Base-by-base conservation (phyloP, 768 basidiomycete genomes). In the Cyathus striatus region DNA sequence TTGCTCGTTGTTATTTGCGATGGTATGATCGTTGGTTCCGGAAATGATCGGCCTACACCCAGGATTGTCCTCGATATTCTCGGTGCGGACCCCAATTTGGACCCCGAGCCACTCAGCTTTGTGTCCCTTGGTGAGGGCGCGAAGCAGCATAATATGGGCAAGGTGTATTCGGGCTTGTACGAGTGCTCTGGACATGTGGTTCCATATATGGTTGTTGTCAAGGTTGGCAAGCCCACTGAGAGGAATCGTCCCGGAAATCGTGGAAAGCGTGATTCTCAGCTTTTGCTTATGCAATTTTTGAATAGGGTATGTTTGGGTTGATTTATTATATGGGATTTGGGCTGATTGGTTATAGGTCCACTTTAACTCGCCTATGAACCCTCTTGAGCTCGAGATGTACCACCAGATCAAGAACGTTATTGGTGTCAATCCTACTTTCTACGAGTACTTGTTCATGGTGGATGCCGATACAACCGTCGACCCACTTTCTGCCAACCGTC, bases 321-420 rank as follows among this genome's bases (percentile, higher is more conserved):
- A n/a, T n/a, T n/a, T n/a, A n/a, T n/a, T n/a, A n/a, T n/a, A n/a
- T n/a, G n/a, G n/a, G n/a, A n/a, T n/a, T n/a, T n/a, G n/a, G n/a
- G n/a, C n/a, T n/a, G n/a, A n/a, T n/a, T n/a, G n/a, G n/a, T 27
- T 21, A 5, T 47, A 92, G 90, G 96, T 98, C 35, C 96, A 98
- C 64, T 98, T 95, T 65, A 90, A 94, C 61, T 64, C 90, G 17
- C 85, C 93, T 0, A 98, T 99, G 96, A 90, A 87, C 56, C 96
- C 96, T 1, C 66, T 95, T 48, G 96, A 99, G 66, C 67, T 99
- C 41, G 96, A 99, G 69, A 95, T 99, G 70, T 98, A 93, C 59
- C 96, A 98, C 61, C 96, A 99, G 64, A 93, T 98, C 75, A 92
- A 97, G 78, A 99, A 99, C 56, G 93, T 98, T 42, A 97, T 99